Percentiles rank a stretch among this genome's conserved stretches.
phyloP scores from a whole-genome alignment of 2,329 filamentous ascomycete species.

The Verticillium zaregamsianum region DNA sequence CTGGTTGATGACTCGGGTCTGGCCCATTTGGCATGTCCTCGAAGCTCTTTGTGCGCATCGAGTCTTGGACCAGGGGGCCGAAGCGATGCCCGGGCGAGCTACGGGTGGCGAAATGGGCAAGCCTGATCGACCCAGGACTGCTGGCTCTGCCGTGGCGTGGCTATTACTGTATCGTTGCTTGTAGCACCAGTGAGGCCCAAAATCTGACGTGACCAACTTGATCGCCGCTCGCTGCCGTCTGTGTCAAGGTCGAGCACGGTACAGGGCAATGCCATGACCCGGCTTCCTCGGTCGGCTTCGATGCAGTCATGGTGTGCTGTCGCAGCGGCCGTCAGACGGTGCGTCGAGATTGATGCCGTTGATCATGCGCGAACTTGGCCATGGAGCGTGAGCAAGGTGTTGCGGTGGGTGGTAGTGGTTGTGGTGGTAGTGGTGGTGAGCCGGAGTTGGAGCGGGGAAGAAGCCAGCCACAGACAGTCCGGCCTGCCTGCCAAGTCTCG shows the following conservation, averaged over 20 bases:
- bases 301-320: too few relatives aligned
- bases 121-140: background rate
- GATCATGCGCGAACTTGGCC: too few relatives aligned
- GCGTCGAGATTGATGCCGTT: too few relatives aligned
- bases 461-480: background rate
- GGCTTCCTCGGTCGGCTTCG: too few relatives aligned
- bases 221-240: background rate
- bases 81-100: background rate
- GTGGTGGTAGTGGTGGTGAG: too few relatives aligned
- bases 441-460: background rate
- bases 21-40: background rate
- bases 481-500: background rate
- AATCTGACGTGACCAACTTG: constrained; percentile 10
- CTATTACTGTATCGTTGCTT: background rate
- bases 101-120: background rate
- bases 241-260: background rate
- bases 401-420: too few relatives aligned
- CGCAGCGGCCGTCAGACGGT: too few relatives aligned
- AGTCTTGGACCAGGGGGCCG: background rate
- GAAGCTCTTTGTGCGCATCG: background rate
- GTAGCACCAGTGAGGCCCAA: constrained; percentile 4
- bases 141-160: background rate
- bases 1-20: background rate
- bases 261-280: too few relatives aligned
- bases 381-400: too few relatives aligned